Conservation (phyloP, 2,329 filamentous ascomycete genomes). For the Tolypocladium paradoxum region DNA sequence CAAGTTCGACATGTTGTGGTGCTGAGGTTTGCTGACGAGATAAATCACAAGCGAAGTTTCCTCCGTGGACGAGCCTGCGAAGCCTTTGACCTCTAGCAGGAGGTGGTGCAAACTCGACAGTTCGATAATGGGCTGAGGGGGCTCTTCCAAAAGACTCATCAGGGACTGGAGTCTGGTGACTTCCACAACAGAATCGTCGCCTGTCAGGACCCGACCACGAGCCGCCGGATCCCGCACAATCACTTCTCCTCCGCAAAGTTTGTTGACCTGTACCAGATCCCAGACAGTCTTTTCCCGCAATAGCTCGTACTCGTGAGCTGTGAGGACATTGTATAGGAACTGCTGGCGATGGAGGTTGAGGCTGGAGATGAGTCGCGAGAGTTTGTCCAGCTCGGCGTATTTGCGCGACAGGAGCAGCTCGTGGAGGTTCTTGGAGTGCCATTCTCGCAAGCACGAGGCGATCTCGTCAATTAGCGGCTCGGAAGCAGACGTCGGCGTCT, state of each 20-base stretch:
- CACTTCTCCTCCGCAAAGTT: conserved; percentile 83
- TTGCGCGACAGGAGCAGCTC: conserved; percentile 75
- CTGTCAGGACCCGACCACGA: conserved; percentile 76
- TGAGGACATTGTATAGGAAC: conserved; percentile 88
- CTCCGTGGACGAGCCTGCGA: conserved; percentile 66
- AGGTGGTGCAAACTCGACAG: conserved; percentile 68
- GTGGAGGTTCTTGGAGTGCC: conserved; percentile 96
- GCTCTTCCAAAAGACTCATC: conserved; percentile 86
- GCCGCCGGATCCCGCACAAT: conserved; percentile 85
- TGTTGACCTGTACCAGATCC: conserved; percentile 90
- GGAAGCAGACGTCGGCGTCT: conserved; percentile 78
- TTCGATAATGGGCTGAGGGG: conserved; percentile 58
- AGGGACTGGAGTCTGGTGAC: conserved; percentile 85
- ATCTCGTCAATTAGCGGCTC: conserved; percentile 97
- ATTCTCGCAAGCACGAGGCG: conserved; percentile 89
- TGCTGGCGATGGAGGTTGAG: conserved; percentile 80
- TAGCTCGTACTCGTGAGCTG: conserved; percentile 66
- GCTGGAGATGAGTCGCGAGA: conserved; percentile 70
- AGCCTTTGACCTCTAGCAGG: conserved; percentile 72
- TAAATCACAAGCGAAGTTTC: conserved; percentile 67
- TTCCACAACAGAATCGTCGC: conserved; percentile 86
- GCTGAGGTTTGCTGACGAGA: conserved; percentile 60
- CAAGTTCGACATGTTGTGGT: conserved; percentile 52
- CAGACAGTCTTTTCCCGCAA: conserved; percentile 87
- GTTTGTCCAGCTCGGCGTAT: conserved; percentile 70